Evolutionary conservation across 805 yeast genomes (phyloP).

Genomic region (Saturnispora saitoi): DNA sequence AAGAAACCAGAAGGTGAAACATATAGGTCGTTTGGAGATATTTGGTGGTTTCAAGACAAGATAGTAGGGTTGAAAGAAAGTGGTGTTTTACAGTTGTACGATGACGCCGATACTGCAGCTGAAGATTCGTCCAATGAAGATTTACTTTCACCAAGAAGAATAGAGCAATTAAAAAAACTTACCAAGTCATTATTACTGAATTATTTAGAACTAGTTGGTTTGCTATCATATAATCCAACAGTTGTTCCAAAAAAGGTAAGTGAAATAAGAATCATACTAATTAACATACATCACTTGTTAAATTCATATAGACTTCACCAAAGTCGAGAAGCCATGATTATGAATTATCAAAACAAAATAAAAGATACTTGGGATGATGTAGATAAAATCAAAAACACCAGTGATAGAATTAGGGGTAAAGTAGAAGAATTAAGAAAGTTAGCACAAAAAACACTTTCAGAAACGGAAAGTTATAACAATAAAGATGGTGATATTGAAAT

Average conservation of each 20-base stretch:
- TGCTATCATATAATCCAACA: constrained; percentile 66
- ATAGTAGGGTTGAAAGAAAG: constrained; percentile 67
- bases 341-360: constrained; percentile 57
- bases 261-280: constrained; percentile 66
- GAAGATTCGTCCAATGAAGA: constrained; percentile 20
- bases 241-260: constrained; percentile 55
- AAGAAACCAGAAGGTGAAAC: constrained; percentile 48
- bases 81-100: constrained; percentile 71
- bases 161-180: constrained; percentile 70
- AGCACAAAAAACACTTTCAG: neutral
- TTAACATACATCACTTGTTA: constrained; percentile 84
- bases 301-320: constrained; percentile 95
- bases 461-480: neutral
- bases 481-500: constrained; percentile 1
- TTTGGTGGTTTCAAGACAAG: constrained; percentile 78
- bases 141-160: constrained; percentile 40
- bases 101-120: constrained; percentile 11
- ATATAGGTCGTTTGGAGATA: constrained; percentile 81
- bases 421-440: constrained; percentile 21
- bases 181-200: constrained; percentile 71
- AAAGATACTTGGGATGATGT: constrained; percentile 36
- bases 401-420: constrained; percentile 31
- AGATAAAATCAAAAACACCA: constrained; percentile 33
- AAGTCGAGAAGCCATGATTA: constrained; percentile 78
- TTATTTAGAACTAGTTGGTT: constrained; percentile 74